A percentile compares a stretch with the other conserved stretches of the same genome.
Evolutionary conservation across 2,329 filamentous ascomycete species (phyloP).

Genomic region (Trichoderma asperellum): DNA sequence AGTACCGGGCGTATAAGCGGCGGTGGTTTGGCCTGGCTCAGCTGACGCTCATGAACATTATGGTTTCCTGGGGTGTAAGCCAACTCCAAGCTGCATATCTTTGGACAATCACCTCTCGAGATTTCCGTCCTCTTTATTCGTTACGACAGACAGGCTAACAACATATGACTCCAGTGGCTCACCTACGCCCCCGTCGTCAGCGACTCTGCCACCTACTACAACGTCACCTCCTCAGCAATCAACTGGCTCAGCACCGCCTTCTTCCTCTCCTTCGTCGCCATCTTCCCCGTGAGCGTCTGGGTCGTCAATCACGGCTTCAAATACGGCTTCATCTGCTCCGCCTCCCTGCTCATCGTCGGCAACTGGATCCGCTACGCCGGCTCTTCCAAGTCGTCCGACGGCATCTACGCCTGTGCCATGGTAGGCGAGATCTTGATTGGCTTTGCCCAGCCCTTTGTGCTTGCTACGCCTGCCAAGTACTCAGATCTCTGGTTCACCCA

Average conservation of each 20-base stretch:
- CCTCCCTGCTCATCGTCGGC: conserved; percentile 74
- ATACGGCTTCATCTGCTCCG: conserved; percentile 72
- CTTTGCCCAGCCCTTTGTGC: conserved; percentile 87
- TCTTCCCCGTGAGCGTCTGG: conserved; percentile 74
- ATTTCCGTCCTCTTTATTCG: not conserved
- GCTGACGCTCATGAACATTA: conserved; percentile 84
- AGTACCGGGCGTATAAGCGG: conserved; percentile 69
- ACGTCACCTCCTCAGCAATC: conserved; percentile 72
- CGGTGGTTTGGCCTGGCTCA: conserved; percentile 87
- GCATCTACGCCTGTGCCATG: conserved; percentile 77
- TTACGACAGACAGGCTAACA: not conserved
- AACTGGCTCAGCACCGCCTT: conserved; percentile 94
- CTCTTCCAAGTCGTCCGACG: conserved; percentile 56
- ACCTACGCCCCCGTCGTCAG: conserved; percentile 85
- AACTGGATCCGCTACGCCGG: conserved; percentile 93
- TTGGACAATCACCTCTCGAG: not conserved
- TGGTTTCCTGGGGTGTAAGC: conserved; percentile 95
- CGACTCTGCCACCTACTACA: conserved; percentile 74
- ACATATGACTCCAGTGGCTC: conserved; percentile 66
- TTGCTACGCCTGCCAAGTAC: conserved; percentile 86
- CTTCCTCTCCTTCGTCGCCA: conserved; percentile 78
- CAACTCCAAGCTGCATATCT: not conserved
- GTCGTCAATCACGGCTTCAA: conserved; percentile 81
- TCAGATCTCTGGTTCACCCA: conserved; percentile 95
- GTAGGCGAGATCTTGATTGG: conserved; percentile 90